Percentiles rank a stretch among this genome's conserved stretches.
These are phyloP conservation scores for Leptographium galeiforme DNA, from an alignment of 2,329 filamentous ascomycete species.

Conservation along the genomic window DNA sequence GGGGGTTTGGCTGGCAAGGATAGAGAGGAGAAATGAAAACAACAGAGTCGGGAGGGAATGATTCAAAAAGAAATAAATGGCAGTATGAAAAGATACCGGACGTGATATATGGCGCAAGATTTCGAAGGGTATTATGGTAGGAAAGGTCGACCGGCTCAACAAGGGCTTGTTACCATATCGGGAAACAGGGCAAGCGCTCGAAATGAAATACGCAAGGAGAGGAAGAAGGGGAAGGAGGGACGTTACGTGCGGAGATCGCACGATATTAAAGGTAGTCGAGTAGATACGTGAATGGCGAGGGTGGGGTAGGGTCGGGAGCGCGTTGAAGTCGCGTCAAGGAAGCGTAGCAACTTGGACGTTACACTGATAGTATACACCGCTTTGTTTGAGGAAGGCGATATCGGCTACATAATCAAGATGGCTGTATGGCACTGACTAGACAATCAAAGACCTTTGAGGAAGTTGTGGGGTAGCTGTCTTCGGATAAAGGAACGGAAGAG, in stretches of 20 bases:
- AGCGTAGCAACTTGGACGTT: background rate
- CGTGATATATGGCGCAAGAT: background rate
- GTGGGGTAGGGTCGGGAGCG: background rate
- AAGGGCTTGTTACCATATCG: background rate
- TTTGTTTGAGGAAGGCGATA: background rate
- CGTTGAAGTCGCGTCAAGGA: background rate
- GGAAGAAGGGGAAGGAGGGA: background rate
- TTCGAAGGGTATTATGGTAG: background rate
- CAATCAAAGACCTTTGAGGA: background rate
- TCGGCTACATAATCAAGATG: background rate
- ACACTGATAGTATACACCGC: background rate
- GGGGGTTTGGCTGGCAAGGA: background rate
- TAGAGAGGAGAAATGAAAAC: background rate
- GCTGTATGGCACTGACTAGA: background rate
- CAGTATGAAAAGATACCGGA: background rate
- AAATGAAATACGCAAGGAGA: background rate
- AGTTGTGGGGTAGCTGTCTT: background rate
- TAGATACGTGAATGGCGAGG: background rate
- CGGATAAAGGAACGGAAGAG: background rate
- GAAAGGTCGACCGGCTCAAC: conserved; percentile 6
- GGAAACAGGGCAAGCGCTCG: background rate
- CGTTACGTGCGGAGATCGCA: background rate
- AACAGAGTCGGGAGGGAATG: background rate
- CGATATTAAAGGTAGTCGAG: background rate
- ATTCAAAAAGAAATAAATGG: conserved; percentile 1